phyloP scores from a whole-genome alignment of 768 basidiomycete genomes.

The Boletus rubroflammeus region DNA sequence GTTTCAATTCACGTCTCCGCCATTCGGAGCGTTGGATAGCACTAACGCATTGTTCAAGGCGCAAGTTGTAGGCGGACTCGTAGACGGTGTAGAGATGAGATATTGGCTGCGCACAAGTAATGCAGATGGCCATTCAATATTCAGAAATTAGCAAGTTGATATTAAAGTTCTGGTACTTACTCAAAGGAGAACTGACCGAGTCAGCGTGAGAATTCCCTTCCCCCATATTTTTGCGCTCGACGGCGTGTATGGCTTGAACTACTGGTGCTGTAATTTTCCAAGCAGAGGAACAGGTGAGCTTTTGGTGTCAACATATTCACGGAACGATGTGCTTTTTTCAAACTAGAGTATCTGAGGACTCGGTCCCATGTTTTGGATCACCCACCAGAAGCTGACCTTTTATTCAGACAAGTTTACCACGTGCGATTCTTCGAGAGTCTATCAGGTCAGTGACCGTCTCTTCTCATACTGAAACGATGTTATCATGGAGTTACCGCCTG shows the following conservation, averaged over 20 bases:
- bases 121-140: slow-evolving; percentile 87
- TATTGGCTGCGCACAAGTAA: slow-evolving; percentile 61
- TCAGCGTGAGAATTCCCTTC: slow-evolving; percentile 1
- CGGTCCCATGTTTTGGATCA: background rate
- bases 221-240: background rate
- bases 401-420: background rate
- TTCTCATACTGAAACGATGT: slow-evolving; percentile 8
- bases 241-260: background rate
- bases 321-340: slow-evolving; percentile 1
- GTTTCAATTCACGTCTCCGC: slow-evolving; percentile 4
- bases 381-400: background rate
- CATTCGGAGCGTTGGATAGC: background rate
- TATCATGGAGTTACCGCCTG: slow-evolving; percentile 17
- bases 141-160: background rate
- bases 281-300: background rate
- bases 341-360: slow-evolving; percentile 12
- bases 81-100: slow-evolving; percentile 80
- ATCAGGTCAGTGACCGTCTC: background rate
- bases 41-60: slow-evolving; percentile 82
- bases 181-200: background rate
- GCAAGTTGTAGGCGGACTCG: slow-evolving; percentile 69
- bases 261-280: background rate
- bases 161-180: too few relatives aligned
- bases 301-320: background rate
- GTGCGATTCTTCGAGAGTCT: background rate